These are phyloP conservation scores for Postia placenta DNA, from an alignment of 768 basidiomycete species.

Conservation along the genomic window DNA sequence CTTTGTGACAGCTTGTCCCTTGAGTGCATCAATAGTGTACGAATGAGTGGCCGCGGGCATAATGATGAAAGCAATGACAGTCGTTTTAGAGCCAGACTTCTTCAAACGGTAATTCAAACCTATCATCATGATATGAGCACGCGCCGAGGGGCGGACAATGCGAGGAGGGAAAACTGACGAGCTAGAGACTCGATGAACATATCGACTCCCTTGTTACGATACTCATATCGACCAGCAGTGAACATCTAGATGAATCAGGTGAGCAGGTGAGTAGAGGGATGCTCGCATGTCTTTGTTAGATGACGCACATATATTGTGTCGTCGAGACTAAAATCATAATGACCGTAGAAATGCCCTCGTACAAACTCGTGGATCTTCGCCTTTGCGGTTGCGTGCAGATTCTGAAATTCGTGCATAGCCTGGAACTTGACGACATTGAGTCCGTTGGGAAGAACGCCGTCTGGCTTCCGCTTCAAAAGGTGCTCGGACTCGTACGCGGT, in stretches of 20 bases:
- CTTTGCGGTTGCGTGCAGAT: constrained; percentile 86
- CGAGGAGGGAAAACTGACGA: constrained; percentile 37
- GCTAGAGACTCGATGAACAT: constrained; percentile 99
- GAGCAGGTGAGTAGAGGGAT: not conserved
- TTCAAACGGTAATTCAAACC: constrained; percentile 60
- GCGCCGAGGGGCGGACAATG: constrained; percentile 7
- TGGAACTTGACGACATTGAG: constrained; percentile 98
- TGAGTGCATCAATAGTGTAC: constrained; percentile 96
- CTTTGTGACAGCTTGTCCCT: constrained; percentile 95
- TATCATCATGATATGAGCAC: constrained; percentile 10
- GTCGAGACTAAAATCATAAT: constrained; percentile 94
- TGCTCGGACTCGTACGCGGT: constrained; percentile 98
- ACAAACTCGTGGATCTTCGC: constrained; percentile 99
- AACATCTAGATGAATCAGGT: constrained; percentile 74
- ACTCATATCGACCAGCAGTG: constrained; percentile 98
- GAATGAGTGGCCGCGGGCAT: constrained; percentile 96
- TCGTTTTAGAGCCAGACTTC: constrained; percentile 60
- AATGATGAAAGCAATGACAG: constrained; percentile 97
- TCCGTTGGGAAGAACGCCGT: constrained; percentile 95
- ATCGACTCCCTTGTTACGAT: constrained; percentile 98
- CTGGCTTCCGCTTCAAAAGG: constrained; percentile 93
- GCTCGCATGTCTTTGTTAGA: too few relatives aligned
- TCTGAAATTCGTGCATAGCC: constrained; percentile 99
- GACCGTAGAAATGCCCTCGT: constrained; percentile 96
- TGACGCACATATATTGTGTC: constrained; percentile 77